These are phyloP conservation scores for Solanum hybrid DNA, from an alignment of 305 asterid species.

Conservation along the genomic window DNA sequence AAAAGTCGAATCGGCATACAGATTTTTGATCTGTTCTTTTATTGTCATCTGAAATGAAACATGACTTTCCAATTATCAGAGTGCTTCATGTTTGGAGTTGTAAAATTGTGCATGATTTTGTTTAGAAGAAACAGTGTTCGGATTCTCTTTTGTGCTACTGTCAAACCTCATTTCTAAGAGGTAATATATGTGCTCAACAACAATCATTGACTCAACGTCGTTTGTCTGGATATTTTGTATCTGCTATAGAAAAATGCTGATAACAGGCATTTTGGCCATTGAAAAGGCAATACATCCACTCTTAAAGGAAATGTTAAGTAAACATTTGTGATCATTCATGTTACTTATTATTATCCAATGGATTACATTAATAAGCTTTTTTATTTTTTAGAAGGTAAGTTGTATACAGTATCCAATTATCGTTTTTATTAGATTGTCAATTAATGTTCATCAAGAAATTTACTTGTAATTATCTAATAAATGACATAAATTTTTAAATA, in stretches of 20 bases:
- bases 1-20: not conserved
- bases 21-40: not conserved
- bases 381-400: not conserved
- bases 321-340: not conserved
- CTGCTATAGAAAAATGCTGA: not conserved
- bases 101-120: not conserved
- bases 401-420: not conserved
- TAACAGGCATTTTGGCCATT: not conserved
- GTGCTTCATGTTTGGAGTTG: not conserved
- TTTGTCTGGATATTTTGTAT: not conserved
- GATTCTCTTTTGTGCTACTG: not conserved
- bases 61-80: not conserved
- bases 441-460: not conserved
- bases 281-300: not conserved
- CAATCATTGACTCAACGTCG: not conserved
- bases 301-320: not conserved
- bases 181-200: not conserved
- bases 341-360: not conserved
- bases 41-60: not conserved
- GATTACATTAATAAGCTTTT: not conserved
- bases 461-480: not conserved
- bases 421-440: not conserved
- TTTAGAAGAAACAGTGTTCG: not conserved
- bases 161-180: not conserved
- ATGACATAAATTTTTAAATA: not conserved